Conservation (phyloP, 768 basidiomycete genomes). For the Chiua virens region DNA sequence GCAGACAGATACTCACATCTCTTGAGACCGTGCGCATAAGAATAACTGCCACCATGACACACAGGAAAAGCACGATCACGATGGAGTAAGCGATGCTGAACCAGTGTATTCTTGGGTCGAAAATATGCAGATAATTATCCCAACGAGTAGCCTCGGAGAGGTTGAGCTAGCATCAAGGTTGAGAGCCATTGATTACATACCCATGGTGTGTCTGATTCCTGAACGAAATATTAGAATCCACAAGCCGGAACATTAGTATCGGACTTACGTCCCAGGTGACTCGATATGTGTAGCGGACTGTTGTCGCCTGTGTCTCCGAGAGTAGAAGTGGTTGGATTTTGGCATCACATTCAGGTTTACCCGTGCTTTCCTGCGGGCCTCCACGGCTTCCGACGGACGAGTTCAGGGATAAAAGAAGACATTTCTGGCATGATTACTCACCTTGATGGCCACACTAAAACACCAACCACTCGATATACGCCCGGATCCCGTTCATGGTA, state of each 20-base stretch:
- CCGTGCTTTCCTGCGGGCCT: constrained; percentile 47
- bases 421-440: constrained; percentile 10
- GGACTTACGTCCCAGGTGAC: constrained; percentile 79
- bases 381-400: constrained; percentile 49
- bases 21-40: constrained; percentile 82
- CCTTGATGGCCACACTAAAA: constrained; percentile 78
- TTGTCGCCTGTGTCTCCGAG: constrained; percentile 57
- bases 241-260: not conserved
- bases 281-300: constrained; percentile 83
- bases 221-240: constrained; percentile 2
- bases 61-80: constrained; percentile 88
- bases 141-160: constrained; percentile 80
- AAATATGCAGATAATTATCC: constrained; percentile 95
- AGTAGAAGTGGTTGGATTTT: constrained; percentile 53
- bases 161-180: constrained; percentile 8
- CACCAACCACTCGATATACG: constrained; percentile 87
- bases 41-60: constrained; percentile 91
- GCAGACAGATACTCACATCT: constrained; percentile 55
- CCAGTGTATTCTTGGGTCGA: constrained; percentile 95
- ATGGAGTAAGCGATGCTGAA: constrained; percentile 93
- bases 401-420: constrained; percentile 1
- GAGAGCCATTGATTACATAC: constrained; percentile 33
- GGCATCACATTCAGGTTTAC: constrained; percentile 51
- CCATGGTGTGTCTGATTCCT: constrained; percentile 89
- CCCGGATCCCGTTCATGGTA: constrained; percentile 74